Conservation (phyloP, 2,329 filamentous ascomycete genomes). For the Aspergillus floridensis region DNA sequence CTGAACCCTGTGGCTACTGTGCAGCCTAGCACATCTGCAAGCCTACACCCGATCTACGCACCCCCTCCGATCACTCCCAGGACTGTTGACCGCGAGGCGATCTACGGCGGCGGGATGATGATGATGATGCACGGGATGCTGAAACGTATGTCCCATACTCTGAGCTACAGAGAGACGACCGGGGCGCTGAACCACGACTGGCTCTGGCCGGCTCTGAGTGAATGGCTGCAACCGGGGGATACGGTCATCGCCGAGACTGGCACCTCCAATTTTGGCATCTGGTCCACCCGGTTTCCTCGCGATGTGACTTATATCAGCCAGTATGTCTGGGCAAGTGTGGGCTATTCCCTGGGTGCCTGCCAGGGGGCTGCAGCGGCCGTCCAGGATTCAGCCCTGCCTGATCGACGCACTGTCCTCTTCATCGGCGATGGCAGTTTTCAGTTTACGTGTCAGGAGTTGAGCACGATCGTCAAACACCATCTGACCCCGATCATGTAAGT, state of each 20-base stretch:
- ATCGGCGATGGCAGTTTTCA: constrained; percentile 65
- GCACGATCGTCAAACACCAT: constrained; percentile 58
- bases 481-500: constrained; percentile 45
- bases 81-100: background rate
- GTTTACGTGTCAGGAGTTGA: constrained; percentile 65
- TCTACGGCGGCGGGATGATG: background rate
- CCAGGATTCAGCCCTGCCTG: constrained; percentile 21
- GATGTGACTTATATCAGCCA: constrained; percentile 50
- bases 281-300: constrained; percentile 51
- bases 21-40: background rate
- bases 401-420: constrained; percentile 52
- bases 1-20: background rate
- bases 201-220: constrained; percentile 49
- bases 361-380: constrained; percentile 56
- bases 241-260: constrained; percentile 60
- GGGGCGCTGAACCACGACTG: constrained; percentile 46
- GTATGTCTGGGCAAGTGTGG: constrained; percentile 60
- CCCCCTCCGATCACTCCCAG: background rate
- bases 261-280: constrained; percentile 55
- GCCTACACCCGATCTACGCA: background rate
- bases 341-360: constrained; percentile 59
- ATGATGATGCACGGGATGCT: background rate
- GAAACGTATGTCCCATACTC: constrained; percentile 25
- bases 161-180: constrained; percentile 35
- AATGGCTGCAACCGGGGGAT: constrained; percentile 52